Evolutionary conservation across 1,139 yeast species (phyloP).

Genomic region (Yamadazyma taylorii): DNA sequence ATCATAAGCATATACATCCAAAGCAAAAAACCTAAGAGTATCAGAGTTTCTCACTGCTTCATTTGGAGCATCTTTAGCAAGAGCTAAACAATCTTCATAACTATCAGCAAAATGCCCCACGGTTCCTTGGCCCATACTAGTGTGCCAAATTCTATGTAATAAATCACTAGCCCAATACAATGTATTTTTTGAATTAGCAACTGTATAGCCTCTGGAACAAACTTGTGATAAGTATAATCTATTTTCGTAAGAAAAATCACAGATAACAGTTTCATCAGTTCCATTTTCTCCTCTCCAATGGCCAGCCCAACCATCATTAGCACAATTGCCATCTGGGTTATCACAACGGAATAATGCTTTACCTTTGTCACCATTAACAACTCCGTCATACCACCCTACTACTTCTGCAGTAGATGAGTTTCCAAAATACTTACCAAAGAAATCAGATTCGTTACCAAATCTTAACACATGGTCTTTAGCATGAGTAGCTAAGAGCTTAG

Average conservation of each 20-base stretch:
- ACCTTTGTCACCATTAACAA: conserved; percentile 28
- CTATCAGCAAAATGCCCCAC: conserved; percentile 24
- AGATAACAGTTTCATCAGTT: conserved; percentile 27
- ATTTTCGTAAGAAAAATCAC: conserved; percentile 20
- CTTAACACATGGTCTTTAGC: conserved; percentile 26
- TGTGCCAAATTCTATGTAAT: conserved; percentile 27
- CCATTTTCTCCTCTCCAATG: conserved; percentile 36
- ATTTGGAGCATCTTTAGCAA: conserved; percentile 14
- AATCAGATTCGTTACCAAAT: conserved; percentile 22
- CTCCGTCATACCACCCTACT: conserved; percentile 28
- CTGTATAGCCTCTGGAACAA: conserved; percentile 23
- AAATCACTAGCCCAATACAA: conserved; percentile 20
- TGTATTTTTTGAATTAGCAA: conserved; percentile 14
- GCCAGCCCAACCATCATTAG: conserved; percentile 33
- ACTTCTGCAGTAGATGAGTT: conserved; percentile 30
- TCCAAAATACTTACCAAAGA: conserved; percentile 29
- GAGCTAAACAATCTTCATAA: conserved; percentile 22
- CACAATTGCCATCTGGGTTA: conserved; percentile 32
- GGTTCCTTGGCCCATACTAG: conserved; percentile 18
- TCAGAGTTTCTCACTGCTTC: conserved; percentile 19
- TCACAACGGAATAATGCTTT: conserved; percentile 33
- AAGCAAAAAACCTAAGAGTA: conserved; percentile 20
- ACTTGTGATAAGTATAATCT: conserved; percentile 20
- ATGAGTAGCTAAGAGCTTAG: conserved; percentile 21
- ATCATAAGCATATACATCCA: conserved; percentile 24